Conservation (phyloP, 495 filamentous ascomycete genomes). For the Endocarpon pusillum region DNA sequence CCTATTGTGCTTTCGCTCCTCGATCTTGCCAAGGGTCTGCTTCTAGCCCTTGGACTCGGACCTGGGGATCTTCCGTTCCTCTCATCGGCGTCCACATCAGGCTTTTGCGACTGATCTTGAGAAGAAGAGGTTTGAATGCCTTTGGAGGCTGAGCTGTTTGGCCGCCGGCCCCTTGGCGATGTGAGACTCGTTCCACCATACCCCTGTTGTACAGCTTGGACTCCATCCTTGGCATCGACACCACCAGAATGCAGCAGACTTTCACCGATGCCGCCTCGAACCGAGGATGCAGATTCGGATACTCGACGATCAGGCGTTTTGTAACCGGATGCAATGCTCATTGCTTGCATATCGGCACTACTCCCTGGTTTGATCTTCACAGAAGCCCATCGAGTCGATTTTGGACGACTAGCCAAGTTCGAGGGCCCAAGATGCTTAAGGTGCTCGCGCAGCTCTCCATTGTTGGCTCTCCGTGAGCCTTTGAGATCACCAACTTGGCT, state of each 20-base stretch:
- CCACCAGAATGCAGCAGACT: constrained; percentile 33
- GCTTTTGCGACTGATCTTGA: constrained; percentile 5
- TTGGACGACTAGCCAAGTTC: constrained; percentile 72
- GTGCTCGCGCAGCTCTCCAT: constrained; percentile 59
- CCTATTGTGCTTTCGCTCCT: neutral
- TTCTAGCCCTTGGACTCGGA: no score
- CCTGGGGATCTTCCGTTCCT: no score
- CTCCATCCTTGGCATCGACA: constrained; percentile 46
- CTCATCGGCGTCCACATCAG: constrained; percentile 4
- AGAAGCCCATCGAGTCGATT: constrained; percentile 63
- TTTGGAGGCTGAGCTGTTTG: constrained; percentile 7
- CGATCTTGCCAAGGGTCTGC: neutral
- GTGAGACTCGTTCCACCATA: no score
- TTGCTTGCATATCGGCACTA: neutral
- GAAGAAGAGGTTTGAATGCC: constrained; percentile 4
- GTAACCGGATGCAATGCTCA: neutral
- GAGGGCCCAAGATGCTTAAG: constrained; percentile 84
- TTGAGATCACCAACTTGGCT: constrained; percentile 14
- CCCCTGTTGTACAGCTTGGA: constrained; percentile 44
- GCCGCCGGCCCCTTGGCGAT: constrained; percentile 13
- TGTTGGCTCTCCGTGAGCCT: constrained; percentile 22
- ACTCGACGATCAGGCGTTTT: neutral
- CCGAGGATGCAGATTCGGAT: neutral
- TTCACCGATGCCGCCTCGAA: constrained; percentile 30
- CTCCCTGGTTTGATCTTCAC: constrained; percentile 77